Evolutionary conservation across 2,329 filamentous ascomycete species (phyloP), one percentile per base, ranked within the genome.

Genomic region (Pseudocercospora eumusae): DNA sequence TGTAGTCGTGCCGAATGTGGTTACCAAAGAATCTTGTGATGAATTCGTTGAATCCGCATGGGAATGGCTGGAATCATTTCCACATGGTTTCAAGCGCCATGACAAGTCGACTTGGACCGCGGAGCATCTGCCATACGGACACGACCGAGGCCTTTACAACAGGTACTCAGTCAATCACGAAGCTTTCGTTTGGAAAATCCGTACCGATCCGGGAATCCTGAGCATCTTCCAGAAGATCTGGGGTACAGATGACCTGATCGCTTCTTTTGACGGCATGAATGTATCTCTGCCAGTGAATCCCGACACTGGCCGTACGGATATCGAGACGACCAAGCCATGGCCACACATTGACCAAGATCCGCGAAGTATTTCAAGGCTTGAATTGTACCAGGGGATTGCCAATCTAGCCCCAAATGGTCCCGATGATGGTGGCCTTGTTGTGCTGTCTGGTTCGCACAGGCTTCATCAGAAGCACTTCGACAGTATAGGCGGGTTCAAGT

Each of bases 351-450:
- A 68, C 53, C 66, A 68, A 52, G 60, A 68, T 49, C 65, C 66
- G n/a, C 59, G 65, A 9, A 66, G 59, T 11, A 55, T 68, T 56
- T 52, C 59, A n/a, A 60, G 49, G 20, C 58, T 66, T 21, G 61
- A 68, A 50, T 58, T 68, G 7, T 68, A 67, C 40, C 68, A 70
- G 58, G 68, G 67, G 27, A 68, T 69, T 23, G 63, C 66, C 20
- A 66, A 69, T 33, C 75, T 76, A 6, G 72, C 76, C 5, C 79
- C 78, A 2, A 78, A 78, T 55, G 80, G 80, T 2, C 75, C 75
- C 1, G 71, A 80, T 2, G 80, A 82, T 61, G 80, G 80, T 23
- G 80, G 80, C 1, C 67, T 83, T 9, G 74, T 82, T 44, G 66
- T 81, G 3, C 76, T 81, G 69, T 74, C 76, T 23, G 80, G 80